These are phyloP conservation scores for Fusarium annulatum DNA, from an alignment of 2,329 filamentous ascomycete species.

Conservation along the genomic window DNA sequence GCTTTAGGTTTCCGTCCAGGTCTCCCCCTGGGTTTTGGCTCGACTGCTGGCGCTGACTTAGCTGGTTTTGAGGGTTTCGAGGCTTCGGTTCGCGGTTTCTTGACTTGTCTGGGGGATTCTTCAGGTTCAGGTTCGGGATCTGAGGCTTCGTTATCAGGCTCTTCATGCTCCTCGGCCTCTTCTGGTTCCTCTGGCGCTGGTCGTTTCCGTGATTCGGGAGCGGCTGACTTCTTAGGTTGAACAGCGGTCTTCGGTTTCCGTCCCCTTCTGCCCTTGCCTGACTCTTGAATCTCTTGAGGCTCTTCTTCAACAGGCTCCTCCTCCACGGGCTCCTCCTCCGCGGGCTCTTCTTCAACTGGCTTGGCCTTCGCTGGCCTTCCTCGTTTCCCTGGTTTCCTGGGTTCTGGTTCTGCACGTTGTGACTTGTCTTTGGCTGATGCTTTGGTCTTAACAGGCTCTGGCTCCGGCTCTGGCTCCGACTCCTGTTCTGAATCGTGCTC, in stretches of 20 bases:
- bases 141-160: conserved; percentile 22
- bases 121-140: conserved; percentile 42
- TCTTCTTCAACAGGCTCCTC: conserved; percentile 22
- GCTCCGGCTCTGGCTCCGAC: background rate
- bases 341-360: conserved; percentile 14
- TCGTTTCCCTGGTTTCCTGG: conserved; percentile 25
- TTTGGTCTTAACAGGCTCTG: background rate
- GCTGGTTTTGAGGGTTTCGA: conserved; percentile 41
- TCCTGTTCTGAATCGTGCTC: conserved; percentile 26
- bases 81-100: conserved; percentile 43
- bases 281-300: background rate
- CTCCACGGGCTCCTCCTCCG: conserved; percentile 21
- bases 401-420: background rate
- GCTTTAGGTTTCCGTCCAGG: conserved; percentile 42
- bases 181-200: conserved; percentile 18
- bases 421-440: conserved; percentile 5
- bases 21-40: conserved; percentile 43
- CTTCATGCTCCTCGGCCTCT: conserved; percentile 35
- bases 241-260: conserved; percentile 30
- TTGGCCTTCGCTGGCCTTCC: conserved; percentile 41
- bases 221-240: conserved; percentile 26
- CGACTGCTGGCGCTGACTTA: conserved; percentile 27
- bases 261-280: conserved; percentile 11
- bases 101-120: conserved; percentile 39
- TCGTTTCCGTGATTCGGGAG: conserved; percentile 33